These are phyloP conservation scores for Kodamaea neixiangensis DNA, from an alignment of 805 yeast genomes.

Conservation along the genomic window DNA sequence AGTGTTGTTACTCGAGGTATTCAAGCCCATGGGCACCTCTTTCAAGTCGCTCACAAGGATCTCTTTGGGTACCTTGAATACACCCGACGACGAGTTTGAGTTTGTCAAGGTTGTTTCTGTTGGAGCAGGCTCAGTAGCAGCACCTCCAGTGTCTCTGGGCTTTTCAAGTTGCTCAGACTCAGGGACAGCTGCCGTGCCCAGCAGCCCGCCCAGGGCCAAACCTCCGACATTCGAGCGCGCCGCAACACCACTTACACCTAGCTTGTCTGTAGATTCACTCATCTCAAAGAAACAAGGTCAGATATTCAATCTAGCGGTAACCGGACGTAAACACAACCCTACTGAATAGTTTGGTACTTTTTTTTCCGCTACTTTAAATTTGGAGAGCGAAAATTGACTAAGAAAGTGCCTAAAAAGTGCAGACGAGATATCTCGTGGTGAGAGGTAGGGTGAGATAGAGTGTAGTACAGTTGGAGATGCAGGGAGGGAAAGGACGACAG, in stretches of 20 bases:
- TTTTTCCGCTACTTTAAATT: not conserved
- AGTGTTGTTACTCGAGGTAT: not conserved
- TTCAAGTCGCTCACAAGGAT: conserved; percentile 9
- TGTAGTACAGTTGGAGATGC: too few relatives aligned
- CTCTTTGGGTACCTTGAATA: conserved; percentile 17
- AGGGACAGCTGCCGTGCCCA: not conserved
- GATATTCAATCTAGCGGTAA: not conserved
- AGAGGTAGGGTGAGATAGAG: too few relatives aligned
- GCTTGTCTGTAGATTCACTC: not conserved
- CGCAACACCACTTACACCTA: not conserved
- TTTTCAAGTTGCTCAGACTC: not conserved
- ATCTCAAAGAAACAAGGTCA: not conserved
- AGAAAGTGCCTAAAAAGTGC: not conserved
- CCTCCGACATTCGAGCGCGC: not conserved
- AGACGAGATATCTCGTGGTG: too few relatives aligned
- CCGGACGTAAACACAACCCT: not conserved
- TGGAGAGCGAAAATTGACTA: not conserved
- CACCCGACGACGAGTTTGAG: conserved; percentile 10
- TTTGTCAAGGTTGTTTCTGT: not conserved
- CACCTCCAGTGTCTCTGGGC: too few relatives aligned
- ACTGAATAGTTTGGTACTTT: not conserved
- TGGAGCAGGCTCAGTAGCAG: not conserved
- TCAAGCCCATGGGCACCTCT: not conserved
- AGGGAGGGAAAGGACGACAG: too few relatives aligned
- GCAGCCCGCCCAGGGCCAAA: too few relatives aligned